Base-by-base conservation (phyloP, 2,329 filamentous ascomycete genomes). In the Colletotrichum caudatum region DNA sequence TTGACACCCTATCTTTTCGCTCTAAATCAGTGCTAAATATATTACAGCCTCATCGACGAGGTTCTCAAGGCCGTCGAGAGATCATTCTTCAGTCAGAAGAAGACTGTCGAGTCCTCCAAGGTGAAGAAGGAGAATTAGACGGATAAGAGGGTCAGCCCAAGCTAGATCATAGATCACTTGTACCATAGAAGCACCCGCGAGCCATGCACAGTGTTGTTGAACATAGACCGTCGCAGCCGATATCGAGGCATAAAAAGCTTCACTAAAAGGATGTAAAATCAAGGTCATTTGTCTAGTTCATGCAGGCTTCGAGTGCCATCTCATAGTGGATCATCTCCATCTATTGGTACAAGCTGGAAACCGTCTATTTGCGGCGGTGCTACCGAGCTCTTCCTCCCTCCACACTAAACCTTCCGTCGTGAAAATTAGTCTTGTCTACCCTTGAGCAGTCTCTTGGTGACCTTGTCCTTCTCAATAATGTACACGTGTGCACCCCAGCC, bases 401-500 rank as follows among this genome's bases (percentile, higher is more conserved):
- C 57, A 58, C 12, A 53, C 37, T 56, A 16, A 48, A 37, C 46
- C 51, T 35, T 56, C 50, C 48, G 37, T 62, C 59, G 35, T 53
- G 26, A 33, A 58, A 61, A 64, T 81, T 94, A 95, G 82, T 98
- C 95, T 86, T 98, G 95, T 87, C 95, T 91, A 81, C 95, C 95
- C 91, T 98, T 98, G 83, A 99, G 87, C 91, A 99, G 90, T 82
- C 96, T 90, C 92, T 98, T 98, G 79, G 96, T 98, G 74, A 99
- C 94, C 93, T 98, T 98, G 86, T 97, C 95, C 90, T 99, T 99
- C 88, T 98, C 96, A 82, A 99, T 97, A 80, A 99, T 97, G 86
- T 98, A 99, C 77, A 99, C 96, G 81, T 99, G 94, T 50, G 96
- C 96, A 81, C 96, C 96, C 96, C 96, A 98, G 75, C 96, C 96